Evolutionary conservation across 2,329 filamentous ascomycete species (phyloP).

Genomic region (Phymatotrichopsis omnivora): DNA sequence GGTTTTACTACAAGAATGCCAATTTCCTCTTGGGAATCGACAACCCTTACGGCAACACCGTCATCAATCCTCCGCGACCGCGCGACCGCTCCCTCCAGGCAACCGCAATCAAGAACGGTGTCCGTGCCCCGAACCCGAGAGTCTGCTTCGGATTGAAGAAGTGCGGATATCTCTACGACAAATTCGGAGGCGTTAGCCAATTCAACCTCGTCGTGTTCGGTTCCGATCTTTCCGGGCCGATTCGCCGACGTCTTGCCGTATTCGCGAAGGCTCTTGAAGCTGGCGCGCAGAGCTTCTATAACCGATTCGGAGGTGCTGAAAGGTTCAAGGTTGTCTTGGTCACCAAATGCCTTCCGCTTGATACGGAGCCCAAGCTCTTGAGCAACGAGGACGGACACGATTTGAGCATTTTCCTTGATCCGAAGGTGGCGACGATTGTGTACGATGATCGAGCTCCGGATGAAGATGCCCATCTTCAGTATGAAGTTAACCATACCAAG

Average conservation of each 20-base stretch:
- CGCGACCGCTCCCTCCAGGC: too few species aligned
- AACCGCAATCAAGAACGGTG: slow-evolving; percentile 29
- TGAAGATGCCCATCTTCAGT: slow-evolving; percentile 30
- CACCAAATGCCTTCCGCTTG: slow-evolving; percentile 31
- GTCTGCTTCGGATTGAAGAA: slow-evolving; percentile 28
- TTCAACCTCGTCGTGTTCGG: slow-evolving; percentile 34
- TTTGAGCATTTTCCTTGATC: background rate
- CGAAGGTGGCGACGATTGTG: slow-evolving; percentile 25
- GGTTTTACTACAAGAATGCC: slow-evolving; percentile 32
- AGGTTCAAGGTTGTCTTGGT: slow-evolving; percentile 34
- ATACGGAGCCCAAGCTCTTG: slow-evolving; percentile 15
- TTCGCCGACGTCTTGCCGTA: slow-evolving; percentile 15
- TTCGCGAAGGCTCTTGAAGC: slow-evolving; percentile 23
- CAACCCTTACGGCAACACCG: slow-evolving; percentile 27
- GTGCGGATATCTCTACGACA: slow-evolving; percentile 34
- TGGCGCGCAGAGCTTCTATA: slow-evolving; percentile 31
- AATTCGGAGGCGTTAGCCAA: slow-evolving; percentile 27
- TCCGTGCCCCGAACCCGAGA: slow-evolving; percentile 33
- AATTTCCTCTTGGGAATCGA: slow-evolving; percentile 32
- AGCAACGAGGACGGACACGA: slow-evolving; percentile 1
- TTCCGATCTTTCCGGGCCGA: slow-evolving; percentile 26
- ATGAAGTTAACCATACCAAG: slow-evolving; percentile 26
- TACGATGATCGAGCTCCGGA: slow-evolving; percentile 32
- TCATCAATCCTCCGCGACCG: slow-evolving; percentile 12
- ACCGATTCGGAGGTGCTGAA: slow-evolving; percentile 28